Conservation (phyloP, 371 early-diverging fungal genomes). For the Rhizopus sp. region DNA sequence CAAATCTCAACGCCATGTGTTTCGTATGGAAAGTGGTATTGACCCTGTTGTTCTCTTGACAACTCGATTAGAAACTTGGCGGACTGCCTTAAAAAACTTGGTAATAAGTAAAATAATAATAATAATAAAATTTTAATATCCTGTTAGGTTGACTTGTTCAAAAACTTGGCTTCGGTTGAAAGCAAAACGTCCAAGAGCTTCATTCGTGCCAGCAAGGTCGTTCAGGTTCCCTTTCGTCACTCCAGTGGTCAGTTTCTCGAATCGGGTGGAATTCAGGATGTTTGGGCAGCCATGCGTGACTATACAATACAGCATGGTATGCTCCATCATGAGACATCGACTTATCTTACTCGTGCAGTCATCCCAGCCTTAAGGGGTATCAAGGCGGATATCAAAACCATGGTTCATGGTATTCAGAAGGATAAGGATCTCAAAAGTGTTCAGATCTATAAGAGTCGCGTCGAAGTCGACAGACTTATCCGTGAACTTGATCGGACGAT, state of each 20-base stretch:
- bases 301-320: conserved; percentile 42
- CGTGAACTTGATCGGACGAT: conserved; percentile 31
- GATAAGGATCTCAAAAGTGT: conserved; percentile 37
- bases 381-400: conserved; percentile 40
- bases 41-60: conserved; percentile 37
- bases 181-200: conserved; percentile 29
- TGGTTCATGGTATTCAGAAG: conserved; percentile 29
- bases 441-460: conserved; percentile 35
- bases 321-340: conserved; percentile 40
- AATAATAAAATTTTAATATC: not conserved
- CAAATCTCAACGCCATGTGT: conserved; percentile 30
- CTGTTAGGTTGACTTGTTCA: conserved; percentile 34
- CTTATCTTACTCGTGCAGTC: conserved; percentile 35
- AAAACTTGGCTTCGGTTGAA: conserved; percentile 34
- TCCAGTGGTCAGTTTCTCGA: conserved; percentile 40
- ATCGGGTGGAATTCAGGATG: conserved; percentile 48
- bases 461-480: conserved; percentile 29
- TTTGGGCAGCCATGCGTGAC: conserved; percentile 42
- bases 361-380: conserved; percentile 39
- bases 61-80: conserved; percentile 40
- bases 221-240: conserved; percentile 33
- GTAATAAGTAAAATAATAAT: conserved; percentile 15
- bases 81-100: conserved; percentile 37
- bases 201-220: conserved; percentile 20
- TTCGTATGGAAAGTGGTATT: conserved; percentile 47